These are phyloP conservation scores for Colletotrichum sp. DNA, from an alignment of 2,329 filamentous ascomycete genomes.

Conservation along the genomic window DNA sequence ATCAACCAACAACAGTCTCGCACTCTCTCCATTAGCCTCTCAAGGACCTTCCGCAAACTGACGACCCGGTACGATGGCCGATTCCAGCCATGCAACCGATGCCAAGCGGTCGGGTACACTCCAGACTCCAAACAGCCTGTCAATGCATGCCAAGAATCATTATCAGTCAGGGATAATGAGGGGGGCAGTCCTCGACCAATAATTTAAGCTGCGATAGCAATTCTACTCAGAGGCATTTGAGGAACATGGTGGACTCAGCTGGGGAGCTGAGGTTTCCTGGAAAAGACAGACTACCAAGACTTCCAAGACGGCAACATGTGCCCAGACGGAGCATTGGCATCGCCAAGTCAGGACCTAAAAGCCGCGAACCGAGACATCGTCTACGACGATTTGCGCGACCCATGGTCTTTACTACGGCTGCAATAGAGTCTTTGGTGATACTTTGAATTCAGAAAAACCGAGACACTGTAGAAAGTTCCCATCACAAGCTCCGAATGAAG, in stretches of 20 bases:
- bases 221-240: background rate
- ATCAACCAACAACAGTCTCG: background rate
- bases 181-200: background rate
- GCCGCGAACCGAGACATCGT: background rate
- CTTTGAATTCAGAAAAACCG: background rate
- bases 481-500: too few relatives aligned
- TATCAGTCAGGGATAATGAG: background rate
- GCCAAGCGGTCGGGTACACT: background rate
- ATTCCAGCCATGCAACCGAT: background rate
- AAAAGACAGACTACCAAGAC: background rate
- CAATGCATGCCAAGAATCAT: conserved; percentile 3
- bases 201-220: background rate
- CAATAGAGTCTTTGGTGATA: background rate
- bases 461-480: background rate
- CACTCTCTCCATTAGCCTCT: background rate
- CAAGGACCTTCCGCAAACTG: background rate
- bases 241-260: background rate
- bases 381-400: background rate
- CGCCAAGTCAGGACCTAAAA: background rate
- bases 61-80: background rate
- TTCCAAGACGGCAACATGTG: conserved; percentile 17
- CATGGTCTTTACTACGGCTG: background rate
- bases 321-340: conserved; percentile 16
- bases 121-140: background rate
- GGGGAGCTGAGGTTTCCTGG: background rate